phyloP scores from a whole-genome alignment of 148 eudicot species.

The Hydrangea macrophylla region DNA sequence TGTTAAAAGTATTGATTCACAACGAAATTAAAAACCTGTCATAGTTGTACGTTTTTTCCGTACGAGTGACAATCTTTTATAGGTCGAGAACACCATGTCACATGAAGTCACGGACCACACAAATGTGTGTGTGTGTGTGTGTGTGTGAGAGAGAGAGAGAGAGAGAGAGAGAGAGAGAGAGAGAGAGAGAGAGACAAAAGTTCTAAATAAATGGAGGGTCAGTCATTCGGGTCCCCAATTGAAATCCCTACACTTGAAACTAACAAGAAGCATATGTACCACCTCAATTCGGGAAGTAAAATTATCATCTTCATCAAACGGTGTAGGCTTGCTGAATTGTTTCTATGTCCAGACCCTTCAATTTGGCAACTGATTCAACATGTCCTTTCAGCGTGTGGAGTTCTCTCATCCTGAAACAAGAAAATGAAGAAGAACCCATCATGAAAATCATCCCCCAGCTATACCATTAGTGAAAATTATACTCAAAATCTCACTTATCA shows the following conservation, averaged over 20 bases:
- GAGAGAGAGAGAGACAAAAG: too few species aligned
- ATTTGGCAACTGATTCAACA: slow-evolving; percentile 26
- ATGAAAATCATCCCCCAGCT: neutral
- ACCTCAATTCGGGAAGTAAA: neutral
- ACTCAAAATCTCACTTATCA: too few species aligned
- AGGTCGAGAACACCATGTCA: too few species aligned
- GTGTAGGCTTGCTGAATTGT: slow-evolving; percentile 34
- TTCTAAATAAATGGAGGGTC: neutral
- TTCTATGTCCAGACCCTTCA: slow-evolving; percentile 37
- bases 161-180: too few species aligned
- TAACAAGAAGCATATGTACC: neutral
- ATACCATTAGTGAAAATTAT: too few species aligned
- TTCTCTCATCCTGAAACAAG: slow-evolving; percentile 3
- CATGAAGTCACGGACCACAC: too few species aligned
- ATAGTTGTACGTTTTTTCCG: too few species aligned
- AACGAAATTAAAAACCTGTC: too few species aligned
- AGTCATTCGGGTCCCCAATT: neutral
- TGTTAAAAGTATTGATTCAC: too few species aligned
- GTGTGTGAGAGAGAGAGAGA: too few species aligned
- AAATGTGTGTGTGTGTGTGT: too few species aligned
- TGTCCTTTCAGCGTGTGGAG: slow-evolving; percentile 5
- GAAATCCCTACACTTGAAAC: neutral
- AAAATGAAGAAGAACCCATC: neutral
- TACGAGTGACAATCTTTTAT: too few species aligned
- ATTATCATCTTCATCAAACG: slow-evolving; percentile 16